Base-by-base conservation (phyloP, 2,329 filamentous ascomycete species). In the Cladophialophora carrionii region DNA sequence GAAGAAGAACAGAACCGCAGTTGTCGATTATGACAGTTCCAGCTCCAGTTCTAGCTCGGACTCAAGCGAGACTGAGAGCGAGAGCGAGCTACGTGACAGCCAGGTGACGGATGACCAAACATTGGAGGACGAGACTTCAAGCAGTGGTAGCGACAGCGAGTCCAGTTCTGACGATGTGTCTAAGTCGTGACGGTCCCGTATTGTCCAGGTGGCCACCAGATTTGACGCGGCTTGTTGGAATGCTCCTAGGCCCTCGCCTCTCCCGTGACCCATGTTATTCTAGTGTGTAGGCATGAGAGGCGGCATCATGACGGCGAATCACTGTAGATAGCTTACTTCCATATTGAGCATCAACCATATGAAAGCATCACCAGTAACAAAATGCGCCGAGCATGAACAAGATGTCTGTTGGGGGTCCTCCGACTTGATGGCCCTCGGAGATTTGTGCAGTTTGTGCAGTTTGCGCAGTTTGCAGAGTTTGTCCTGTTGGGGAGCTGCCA, bases 91-190 rank as follows among this genome's bases (percentile, higher is more conserved):
- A 32, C 54, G 52, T 41, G 32, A 43, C 41, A 14, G 12, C 20
- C 20, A 48, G n/a, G 20, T 10, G 8, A 14, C 49, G 43, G 37
- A 46, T 17, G 26, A 17, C n/a, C 14, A n/a, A 6, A 20, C 48
- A 32, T 90, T 93, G 71, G 88, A 94, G 48, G 96, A 83, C 46
- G 98, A 79, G 7, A 96, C 85, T 74, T 97, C 91, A 63, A 88
- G 88, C 26, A 94, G 84, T 79, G 98, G 94, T 52, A 61, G 56
- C 26, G 55, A 62, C 37, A 59, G 61, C 29, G 64, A 66, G 54
- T 62, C 63, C 29, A 62, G 51, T 55, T 62, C 26, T 43, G 58
- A 63, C 37, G 59, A 20, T 48, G 57, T 31, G 22, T 55, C 32
- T 48, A 20, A 32, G 26, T 49, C n/a, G 14, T 34, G 20, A 34